These are phyloP conservation scores for Raffaelea arxii DNA, from an alignment of 2,329 filamentous ascomycete genomes.

Conservation along the genomic window DNA sequence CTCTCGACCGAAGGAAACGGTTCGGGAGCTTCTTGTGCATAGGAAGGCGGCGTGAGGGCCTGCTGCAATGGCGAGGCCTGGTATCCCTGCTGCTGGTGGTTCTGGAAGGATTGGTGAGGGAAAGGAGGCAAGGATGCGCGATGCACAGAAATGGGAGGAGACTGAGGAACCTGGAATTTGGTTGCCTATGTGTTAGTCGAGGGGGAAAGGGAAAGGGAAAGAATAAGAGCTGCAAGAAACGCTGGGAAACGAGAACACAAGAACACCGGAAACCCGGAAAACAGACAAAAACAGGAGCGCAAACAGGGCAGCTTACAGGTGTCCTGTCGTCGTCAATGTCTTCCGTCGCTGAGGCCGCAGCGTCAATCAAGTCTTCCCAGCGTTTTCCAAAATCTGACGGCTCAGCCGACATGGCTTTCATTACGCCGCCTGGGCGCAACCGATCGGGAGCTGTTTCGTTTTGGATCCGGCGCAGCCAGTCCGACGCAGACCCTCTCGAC, in stretches of 20 bases:
- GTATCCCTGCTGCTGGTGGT: slow-evolving; percentile 40
- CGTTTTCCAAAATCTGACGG: slow-evolving; percentile 77
- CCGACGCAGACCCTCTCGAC: slow-evolving; percentile 60
- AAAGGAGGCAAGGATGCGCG: slow-evolving; percentile 53
- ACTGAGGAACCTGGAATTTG: slow-evolving; percentile 53
- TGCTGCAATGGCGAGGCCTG: slow-evolving; percentile 87
- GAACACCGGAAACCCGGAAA: neutral
- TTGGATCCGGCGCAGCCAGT: slow-evolving; percentile 51
- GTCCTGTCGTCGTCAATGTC: slow-evolving; percentile 85
- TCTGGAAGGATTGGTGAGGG: slow-evolving; percentile 35
- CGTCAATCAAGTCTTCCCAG: slow-evolving; percentile 95
- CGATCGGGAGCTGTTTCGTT: slow-evolving; percentile 42
- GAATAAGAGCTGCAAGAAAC: too few species aligned
- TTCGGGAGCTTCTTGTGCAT: slow-evolving; percentile 57
- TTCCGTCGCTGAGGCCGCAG: slow-evolving; percentile 82
- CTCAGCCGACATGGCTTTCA: slow-evolving; percentile 81
- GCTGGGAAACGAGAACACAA: too few species aligned
- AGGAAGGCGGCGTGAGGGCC: slow-evolving; percentile 74
- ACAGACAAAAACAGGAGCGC: neutral
- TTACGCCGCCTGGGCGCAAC: slow-evolving; percentile 55
- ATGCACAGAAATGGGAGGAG: slow-evolving; percentile 54
- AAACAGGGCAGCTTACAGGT: slow-evolving; percentile 52
- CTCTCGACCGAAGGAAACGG: slow-evolving; percentile 87
- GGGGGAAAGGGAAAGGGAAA: too few species aligned
- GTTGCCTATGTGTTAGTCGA: neutral